These are phyloP conservation scores for Paramyrothecium sp. DNA, from an alignment of 2,329 filamentous ascomycete genomes.

Conservation along the genomic window DNA sequence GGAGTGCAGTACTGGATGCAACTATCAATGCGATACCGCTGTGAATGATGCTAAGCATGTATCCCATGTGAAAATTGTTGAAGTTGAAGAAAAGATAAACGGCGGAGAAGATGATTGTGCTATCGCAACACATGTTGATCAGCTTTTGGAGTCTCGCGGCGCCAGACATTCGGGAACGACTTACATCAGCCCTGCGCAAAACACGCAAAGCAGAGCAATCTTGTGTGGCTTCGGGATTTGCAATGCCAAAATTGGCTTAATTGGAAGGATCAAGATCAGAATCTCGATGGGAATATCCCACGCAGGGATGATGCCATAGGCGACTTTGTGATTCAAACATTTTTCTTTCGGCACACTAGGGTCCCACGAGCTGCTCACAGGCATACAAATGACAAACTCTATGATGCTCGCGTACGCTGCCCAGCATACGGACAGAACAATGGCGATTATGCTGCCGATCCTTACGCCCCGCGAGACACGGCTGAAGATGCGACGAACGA, in stretches of 20 bases:
- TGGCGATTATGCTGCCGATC: conserved; percentile 1
- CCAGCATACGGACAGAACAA: conserved; percentile 3
- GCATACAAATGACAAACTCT: conserved; percentile 6
- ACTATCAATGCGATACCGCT: conserved; percentile 9
- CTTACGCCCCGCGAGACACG: conserved; percentile 4
- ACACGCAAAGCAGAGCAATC: conserved; percentile 5
- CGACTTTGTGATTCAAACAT: conserved; percentile 2
- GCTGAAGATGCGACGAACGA: conserved; percentile 11
- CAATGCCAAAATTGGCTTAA: conserved; percentile 5
- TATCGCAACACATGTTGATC: background rate
- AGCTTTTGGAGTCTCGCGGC: no score
- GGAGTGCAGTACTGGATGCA: conserved; percentile 9
- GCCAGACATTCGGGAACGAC: background rate
- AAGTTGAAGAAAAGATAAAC: conserved; percentile 9
- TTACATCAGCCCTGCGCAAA: conserved; percentile 8
- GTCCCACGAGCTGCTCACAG: conserved; percentile 6
- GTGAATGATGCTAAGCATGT: conserved; percentile 10
- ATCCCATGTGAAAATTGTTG: conserved; percentile 9
- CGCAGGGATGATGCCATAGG: conserved; percentile 3
- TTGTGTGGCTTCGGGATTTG: conserved; percentile 8
- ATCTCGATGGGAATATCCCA: conserved; percentile 6
- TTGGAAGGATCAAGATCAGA: conserved; percentile 4
- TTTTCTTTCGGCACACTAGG: background rate
- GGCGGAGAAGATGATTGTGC: conserved; percentile 11
- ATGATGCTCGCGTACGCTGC: conserved; percentile 4